Evolutionary conservation across 1,284 basidiomycete genomes (phyloP).

Genomic region (Tilletia setariae): DNA sequence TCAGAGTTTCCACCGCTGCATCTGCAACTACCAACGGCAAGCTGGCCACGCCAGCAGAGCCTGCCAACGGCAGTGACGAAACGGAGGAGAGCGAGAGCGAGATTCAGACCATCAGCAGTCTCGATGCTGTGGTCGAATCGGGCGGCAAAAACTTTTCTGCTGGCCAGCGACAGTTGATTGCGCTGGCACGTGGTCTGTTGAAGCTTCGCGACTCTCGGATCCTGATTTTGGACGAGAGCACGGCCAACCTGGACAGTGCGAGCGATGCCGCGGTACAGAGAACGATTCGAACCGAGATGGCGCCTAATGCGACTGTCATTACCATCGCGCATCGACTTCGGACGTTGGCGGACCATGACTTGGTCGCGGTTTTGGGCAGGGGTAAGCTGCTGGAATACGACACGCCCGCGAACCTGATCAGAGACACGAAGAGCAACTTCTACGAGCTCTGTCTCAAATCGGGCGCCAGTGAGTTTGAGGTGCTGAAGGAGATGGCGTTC

Average conservation of each 20-base stretch:
- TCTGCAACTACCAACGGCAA: neutral
- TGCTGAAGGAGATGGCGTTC: conserved; percentile 58
- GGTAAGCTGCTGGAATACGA: conserved; percentile 76
- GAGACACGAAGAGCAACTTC: conserved; percentile 61
- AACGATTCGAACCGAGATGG: conserved; percentile 57
- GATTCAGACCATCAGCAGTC: conserved; percentile 55
- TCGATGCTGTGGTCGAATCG: conserved; percentile 59
- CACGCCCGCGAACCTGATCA: conserved; percentile 64
- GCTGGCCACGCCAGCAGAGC: neutral
- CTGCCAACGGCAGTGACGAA: conserved; percentile 10
- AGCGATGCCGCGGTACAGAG: conserved; percentile 59
- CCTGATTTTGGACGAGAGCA: conserved; percentile 62
- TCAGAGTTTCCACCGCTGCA: neutral
- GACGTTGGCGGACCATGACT: conserved; percentile 63
- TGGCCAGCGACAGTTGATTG: conserved; percentile 62
- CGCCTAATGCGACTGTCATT: conserved; percentile 56
- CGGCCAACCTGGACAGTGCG: conserved; percentile 56
- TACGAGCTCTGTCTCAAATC: conserved; percentile 72
- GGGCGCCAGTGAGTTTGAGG: conserved; percentile 68
- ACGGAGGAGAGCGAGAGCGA: conserved; percentile 47
- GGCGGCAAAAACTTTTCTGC: conserved; percentile 59
- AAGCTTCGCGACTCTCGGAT: conserved; percentile 58
- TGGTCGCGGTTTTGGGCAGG: conserved; percentile 61
- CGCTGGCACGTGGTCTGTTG: conserved; percentile 61
- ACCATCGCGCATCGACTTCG: conserved; percentile 67